A percentile compares a stretch with the other conserved stretches of the same genome.
phyloP scores from a whole-genome alignment of 352 stramenopile species.

The Pythium phragmiticola region DNA sequence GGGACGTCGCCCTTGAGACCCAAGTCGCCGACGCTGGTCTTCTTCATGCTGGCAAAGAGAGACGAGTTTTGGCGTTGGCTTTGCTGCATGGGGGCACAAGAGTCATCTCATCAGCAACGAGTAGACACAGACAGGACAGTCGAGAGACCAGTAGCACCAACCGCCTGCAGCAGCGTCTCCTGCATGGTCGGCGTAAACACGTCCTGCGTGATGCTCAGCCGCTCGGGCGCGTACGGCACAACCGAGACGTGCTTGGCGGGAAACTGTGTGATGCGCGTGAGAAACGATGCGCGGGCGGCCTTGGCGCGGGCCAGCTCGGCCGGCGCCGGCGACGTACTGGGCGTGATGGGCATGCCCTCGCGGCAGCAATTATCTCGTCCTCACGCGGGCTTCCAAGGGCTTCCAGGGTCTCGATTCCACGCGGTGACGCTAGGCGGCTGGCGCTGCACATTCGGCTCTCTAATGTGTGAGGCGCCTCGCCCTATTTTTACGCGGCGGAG shows the following conservation, averaged over 20 bases:
- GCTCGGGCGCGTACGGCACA: conserved; percentile 60
- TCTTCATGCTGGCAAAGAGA: conserved; percentile 13
- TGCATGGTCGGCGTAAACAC: conserved; percentile 49
- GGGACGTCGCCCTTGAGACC: conserved; percentile 5
- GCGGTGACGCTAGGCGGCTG: background rate
- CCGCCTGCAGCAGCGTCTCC: conserved; percentile 38
- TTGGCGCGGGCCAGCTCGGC: conserved; percentile 7
- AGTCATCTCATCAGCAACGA: background rate
- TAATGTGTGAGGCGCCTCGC: background rate
- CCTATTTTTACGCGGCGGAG: conserved; percentile 7
- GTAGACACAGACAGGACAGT: background rate
- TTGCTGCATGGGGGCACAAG: background rate
- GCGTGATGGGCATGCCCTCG: conserved; percentile 8
- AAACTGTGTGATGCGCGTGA: conserved; percentile 49
- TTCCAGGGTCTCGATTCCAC: no score
- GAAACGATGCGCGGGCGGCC: conserved; percentile 42
- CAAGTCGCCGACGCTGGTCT: conserved; percentile 7
- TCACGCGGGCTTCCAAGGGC: background rate
- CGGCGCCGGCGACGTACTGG: background rate
- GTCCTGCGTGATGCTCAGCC: conserved; percentile 61
- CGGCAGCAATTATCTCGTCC: background rate
- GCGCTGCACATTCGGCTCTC: background rate
- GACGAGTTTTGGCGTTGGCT: background rate
- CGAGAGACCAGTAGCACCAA: conserved; percentile 16
- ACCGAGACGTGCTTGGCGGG: conserved; percentile 46